Conservation (phyloP, 2,329 filamentous ascomycete species). For the Lachnellula occidentalis region DNA sequence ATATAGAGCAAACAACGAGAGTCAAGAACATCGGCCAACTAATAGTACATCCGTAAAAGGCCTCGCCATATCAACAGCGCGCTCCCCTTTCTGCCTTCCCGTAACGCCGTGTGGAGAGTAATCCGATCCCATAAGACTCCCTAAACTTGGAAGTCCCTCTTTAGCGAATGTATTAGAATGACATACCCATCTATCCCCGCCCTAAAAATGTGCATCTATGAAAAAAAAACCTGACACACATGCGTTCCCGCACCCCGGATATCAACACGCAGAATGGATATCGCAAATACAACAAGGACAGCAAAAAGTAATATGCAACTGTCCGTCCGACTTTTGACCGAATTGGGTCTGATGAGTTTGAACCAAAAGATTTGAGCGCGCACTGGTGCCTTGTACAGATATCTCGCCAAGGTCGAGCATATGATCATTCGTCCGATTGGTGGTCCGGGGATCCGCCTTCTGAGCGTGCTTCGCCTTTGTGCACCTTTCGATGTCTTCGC, state of each 20-base stretch:
- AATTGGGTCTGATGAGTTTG: conserved; percentile 5
- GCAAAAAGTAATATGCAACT: background rate
- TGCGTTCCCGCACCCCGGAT: conserved; percentile 6
- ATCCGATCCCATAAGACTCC: conserved; percentile 5
- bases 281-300: conserved; percentile 6
- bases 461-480: conserved; percentile 68
- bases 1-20: conserved; percentile 18
- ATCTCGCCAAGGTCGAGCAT: background rate
- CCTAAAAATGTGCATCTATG: conserved; percentile 1
- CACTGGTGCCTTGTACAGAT: background rate
- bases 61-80: conserved; percentile 1
- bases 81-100: background rate
- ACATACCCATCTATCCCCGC: conserved; percentile 10
- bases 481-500: conserved; percentile 90
- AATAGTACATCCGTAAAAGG: conserved; percentile 15
- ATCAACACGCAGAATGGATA: conserved; percentile 20
- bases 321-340: conserved; percentile 4
- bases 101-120: conserved; percentile 9
- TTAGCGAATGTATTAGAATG: conserved; percentile 17
- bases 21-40: conserved; percentile 10
- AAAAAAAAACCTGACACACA: background rate
- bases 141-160: background rate
- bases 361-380: background rate
- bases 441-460: conserved; percentile 57
- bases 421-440: conserved; percentile 45